Evolutionary conservation across 257 asterid species (phyloP).

Genomic region (Coffea canephora): DNA sequence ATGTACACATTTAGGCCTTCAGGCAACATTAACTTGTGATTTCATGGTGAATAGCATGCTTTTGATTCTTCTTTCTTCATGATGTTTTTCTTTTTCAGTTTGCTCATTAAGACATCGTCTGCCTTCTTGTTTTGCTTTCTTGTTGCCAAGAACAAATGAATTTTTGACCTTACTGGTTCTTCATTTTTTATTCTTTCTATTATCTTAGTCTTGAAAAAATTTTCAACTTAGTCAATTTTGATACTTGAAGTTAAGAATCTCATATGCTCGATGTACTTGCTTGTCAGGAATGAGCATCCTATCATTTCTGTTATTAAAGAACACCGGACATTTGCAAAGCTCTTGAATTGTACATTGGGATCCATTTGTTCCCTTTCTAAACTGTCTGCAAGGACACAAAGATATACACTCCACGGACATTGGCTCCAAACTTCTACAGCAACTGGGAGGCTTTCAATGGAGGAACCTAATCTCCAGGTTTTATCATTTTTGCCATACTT

Average conservation of each 20-base stretch:
- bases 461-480: conserved; percentile 99
- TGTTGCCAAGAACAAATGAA: neutral
- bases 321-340: conserved; percentile 86
- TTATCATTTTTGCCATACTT: conserved; percentile 12
- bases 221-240: neutral
- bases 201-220: neutral
- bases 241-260: conserved; percentile 5
- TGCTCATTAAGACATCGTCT: neutral
- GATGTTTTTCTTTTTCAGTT: neutral
- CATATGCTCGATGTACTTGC: conserved; percentile 12
- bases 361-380: conserved; percentile 86
- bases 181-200: neutral
- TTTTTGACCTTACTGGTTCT: neutral
- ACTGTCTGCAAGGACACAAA: conserved; percentile 76
- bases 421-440: conserved; percentile 99
- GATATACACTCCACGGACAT: conserved; percentile 89
- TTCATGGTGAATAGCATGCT: neutral
- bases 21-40: neutral
- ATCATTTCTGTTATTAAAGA: conserved; percentile 82
- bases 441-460: conserved; percentile 95
- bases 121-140: neutral
- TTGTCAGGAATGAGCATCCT: conserved; percentile 84
- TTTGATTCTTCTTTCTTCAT: neutral
- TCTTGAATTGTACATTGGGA: conserved; percentile 82
- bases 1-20: conserved; percentile 3